Conservation (phyloP, 1,139 yeast genomes). For the Cylindricascospora bacillispora region DNA sequence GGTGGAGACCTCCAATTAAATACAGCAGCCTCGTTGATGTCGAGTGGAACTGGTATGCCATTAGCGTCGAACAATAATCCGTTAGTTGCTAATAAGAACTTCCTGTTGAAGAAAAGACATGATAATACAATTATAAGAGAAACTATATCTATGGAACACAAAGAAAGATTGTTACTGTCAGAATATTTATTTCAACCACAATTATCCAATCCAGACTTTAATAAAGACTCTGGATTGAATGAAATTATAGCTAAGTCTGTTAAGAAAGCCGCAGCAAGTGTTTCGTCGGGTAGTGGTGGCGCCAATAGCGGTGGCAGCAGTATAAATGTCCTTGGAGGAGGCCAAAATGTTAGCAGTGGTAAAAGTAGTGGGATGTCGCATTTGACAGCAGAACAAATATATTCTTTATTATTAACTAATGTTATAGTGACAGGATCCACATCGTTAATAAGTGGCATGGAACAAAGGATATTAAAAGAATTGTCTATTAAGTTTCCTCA, state of each 20-base stretch:
- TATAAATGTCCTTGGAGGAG: too few species aligned
- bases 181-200: slow-evolving; percentile 22
- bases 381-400: slow-evolving; percentile 9
- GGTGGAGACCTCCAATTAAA: slow-evolving; percentile 6
- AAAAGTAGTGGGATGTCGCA: slow-evolving; percentile 8
- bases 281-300: slow-evolving; percentile 10
- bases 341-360: slow-evolving; percentile 3
- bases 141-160: slow-evolving; percentile 15
- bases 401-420: slow-evolving; percentile 34
- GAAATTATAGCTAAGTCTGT: slow-evolving; percentile 18
- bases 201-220: slow-evolving; percentile 10
- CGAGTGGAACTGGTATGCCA: neutral
- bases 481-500: slow-evolving; percentile 23
- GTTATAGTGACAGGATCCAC: slow-evolving; percentile 58
- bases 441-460: slow-evolving; percentile 46
- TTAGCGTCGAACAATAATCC: slow-evolving; percentile 11
- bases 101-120: slow-evolving; percentile 8
- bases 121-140: neutral
- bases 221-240: slow-evolving; percentile 17
- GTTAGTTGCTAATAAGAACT: slow-evolving; percentile 14
- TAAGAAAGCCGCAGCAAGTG: slow-evolving; percentile 21
- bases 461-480: slow-evolving; percentile 50
- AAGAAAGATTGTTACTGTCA: slow-evolving; percentile 16
- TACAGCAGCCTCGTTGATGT: slow-evolving; percentile 1
- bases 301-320: neutral